These are phyloP conservation scores for Rhizophagus clarus DNA, from an alignment of 192 early-diverging fungal species.

Conservation along the genomic window DNA sequence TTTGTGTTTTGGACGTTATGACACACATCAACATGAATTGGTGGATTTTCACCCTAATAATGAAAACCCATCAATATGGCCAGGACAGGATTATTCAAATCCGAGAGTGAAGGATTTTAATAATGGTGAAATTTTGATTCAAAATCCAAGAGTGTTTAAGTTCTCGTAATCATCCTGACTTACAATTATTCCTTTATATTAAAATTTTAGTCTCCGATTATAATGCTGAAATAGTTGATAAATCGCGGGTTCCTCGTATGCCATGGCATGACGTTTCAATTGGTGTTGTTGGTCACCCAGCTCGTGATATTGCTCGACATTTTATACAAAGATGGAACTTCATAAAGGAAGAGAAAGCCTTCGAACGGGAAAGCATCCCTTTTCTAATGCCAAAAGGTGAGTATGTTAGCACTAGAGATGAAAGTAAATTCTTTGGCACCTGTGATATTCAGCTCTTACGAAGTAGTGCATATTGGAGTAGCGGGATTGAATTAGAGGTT, in stretches of 20 bases:
- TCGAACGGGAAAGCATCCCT: conserved; percentile 62
- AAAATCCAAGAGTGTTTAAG: background rate
- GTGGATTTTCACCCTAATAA: conserved; percentile 62
- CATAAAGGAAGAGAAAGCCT: conserved; percentile 70
- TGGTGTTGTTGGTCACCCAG: conserved; percentile 75
- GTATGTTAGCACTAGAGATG: conserved; percentile 1
- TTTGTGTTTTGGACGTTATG: conserved; percentile 81
- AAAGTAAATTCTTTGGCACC: conserved; percentile 44
- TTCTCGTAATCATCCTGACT: background rate
- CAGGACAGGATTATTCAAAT: conserved; percentile 83
- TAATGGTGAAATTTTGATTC: conserved; percentile 37
- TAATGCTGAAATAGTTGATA: conserved; percentile 49
- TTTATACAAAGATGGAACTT: conserved; percentile 95
- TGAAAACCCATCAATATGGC: conserved; percentile 46
- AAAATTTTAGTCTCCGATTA: conserved; percentile 50
- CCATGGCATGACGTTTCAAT: conserved; percentile 90
- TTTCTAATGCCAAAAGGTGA: conserved; percentile 78
- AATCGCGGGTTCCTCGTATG: conserved; percentile 64
- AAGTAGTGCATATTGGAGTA: conserved; percentile 72
- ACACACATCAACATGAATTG: conserved; percentile 77
- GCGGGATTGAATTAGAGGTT: conserved; percentile 63
- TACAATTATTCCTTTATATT: background rate
- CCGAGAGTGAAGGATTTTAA: conserved; percentile 77
- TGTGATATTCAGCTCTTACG: conserved; percentile 72
- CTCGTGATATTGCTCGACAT: conserved; percentile 81